phyloP scores from a whole-genome alignment of 768 basidiomycete species.

The Phlebiopsis flavidoalba region DNA sequence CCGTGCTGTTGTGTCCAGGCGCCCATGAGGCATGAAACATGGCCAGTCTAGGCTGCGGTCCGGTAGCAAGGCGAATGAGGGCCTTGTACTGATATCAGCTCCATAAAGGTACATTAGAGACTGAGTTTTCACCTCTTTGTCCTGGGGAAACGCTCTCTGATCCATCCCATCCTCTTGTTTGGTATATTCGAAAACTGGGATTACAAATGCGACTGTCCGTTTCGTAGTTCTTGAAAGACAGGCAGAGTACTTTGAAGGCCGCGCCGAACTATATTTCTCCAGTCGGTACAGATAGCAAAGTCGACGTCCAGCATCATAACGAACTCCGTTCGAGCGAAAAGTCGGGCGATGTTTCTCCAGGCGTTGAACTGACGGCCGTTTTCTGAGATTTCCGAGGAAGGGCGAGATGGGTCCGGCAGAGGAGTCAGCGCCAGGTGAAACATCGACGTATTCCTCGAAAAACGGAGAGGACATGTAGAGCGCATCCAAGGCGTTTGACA shows the following conservation, averaged over 20 bases:
- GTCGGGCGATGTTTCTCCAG: constrained; percentile 82
- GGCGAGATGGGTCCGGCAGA: constrained; percentile 32
- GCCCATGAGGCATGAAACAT: constrained; percentile 80
- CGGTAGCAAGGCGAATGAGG: constrained; percentile 54
- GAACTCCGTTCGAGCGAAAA: constrained; percentile 78
- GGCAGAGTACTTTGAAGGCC: constrained; percentile 19
- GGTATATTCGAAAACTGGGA: constrained; percentile 82
- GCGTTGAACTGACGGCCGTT: constrained; percentile 80
- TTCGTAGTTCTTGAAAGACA: constrained; percentile 18
- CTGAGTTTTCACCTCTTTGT: constrained; percentile 53
- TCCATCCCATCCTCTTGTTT: constrained; percentile 61
- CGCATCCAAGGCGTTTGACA: constrained; percentile 56
- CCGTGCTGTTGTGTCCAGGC: constrained; percentile 76
- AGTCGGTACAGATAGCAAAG: constrained; percentile 81
- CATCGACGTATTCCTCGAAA: constrained; percentile 70
- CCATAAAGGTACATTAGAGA: neutral
- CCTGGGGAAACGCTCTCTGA: constrained; percentile 53
- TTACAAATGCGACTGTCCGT: constrained; percentile 69
- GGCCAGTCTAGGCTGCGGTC: constrained; percentile 41
- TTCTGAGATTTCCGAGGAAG: constrained; percentile 17
- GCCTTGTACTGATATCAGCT: constrained; percentile 27
- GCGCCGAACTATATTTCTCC: constrained; percentile 51
- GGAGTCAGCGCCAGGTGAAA: constrained; percentile 82
- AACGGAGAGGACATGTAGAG: constrained; percentile 62
- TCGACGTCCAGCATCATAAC: constrained; percentile 93